Evolutionary conservation across 2,329 filamentous ascomycete genomes (phyloP), one percentile per base, ranked within the genome.

Genomic region (Aspergillus brunneoviolaceus): DNA sequence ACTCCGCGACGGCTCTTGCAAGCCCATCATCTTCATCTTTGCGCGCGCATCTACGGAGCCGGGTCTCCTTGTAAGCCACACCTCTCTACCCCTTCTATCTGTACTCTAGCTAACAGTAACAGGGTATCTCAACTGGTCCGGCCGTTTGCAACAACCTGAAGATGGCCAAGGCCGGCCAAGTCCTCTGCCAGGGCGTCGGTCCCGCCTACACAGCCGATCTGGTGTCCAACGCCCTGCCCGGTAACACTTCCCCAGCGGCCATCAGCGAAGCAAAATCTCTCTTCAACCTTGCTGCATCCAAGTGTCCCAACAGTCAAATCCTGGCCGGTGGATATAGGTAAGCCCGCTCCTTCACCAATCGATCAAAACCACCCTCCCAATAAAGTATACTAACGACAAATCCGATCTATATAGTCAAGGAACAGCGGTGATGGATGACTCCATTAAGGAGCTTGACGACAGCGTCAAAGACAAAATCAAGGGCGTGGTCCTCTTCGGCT

Each of bases 11-110:
- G 74, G 75, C 10, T 69, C 71, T 7, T 82, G 80, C 69, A 73
- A 70, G 63, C 70, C 74, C 31, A 69, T 81, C 23, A 77, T 80
- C 27, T 79, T 83, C 53, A 78, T 82, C 51, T 83, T 79, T 62
- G 80, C 81, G 10, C 77, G 81, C 50, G 81, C 79, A 25, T 81
- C 80, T 12, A 79, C 76, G 14, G 81, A 83, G 63, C 65, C 70
- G 6, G 81, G 81, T n/a, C 81, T 82, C 68, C 77, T 83, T 67
- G 79, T 80, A 70, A 49, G 57, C 42, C 10, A 49, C 9, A 14
- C 1, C 5, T 1, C 7, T 11, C 2, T 16, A 10, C 7, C 2
- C 5, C 25, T 12, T 23, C 16, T 1, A 16, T 21, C 35, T 19
- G 19, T 35, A 58, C 19, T 25, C 9, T 11, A 27, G 49, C 3